Evolutionary conservation across 2,329 filamentous ascomycete genomes (phyloP).

Genomic region (Beauveria bassiana): DNA sequence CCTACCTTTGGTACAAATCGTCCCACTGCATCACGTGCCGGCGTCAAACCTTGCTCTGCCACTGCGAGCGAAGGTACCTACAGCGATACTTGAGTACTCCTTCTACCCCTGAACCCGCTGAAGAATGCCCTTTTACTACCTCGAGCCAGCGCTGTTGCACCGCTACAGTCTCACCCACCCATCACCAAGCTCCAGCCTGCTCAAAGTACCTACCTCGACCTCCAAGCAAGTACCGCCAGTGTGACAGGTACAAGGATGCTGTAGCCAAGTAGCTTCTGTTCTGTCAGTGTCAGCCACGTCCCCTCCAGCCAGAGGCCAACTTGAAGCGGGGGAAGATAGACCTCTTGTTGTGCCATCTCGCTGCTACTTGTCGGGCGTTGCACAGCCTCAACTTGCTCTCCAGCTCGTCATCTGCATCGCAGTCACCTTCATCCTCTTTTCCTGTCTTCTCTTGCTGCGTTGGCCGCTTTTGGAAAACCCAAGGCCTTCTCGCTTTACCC

Average conservation of each 20-base stretch:
- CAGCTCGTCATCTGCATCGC: slow-evolving; percentile 8
- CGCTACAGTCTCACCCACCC: no score
- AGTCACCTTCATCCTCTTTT: not conserved
- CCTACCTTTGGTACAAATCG: no score
- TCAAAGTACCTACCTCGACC: slow-evolving; percentile 1
- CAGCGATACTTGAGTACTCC: no score
- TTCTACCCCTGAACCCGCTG: no score
- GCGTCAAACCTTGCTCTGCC: no score
- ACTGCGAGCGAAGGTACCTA: no score
- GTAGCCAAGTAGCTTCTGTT: not conserved
- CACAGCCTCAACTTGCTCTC: slow-evolving; percentile 12
- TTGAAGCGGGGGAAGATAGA: slow-evolving; percentile 1
- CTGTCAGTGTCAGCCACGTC: no score
- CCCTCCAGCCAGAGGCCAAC: not conserved
- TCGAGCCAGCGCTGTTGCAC: no score
- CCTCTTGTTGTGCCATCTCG: not conserved
- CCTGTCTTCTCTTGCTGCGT: not conserved
- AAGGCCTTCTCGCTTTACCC: not conserved
- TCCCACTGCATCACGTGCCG: no score
- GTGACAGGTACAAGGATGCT: no score
- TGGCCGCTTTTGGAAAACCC: not conserved
- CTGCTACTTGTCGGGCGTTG: slow-evolving; percentile 5
- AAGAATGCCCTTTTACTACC: no score
- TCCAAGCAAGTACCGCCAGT: not conserved
- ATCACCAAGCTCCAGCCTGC: no score